Evolutionary conservation across 805 yeast genomes (phyloP).

Genomic region (Wickerhamomyces canadensis): DNA sequence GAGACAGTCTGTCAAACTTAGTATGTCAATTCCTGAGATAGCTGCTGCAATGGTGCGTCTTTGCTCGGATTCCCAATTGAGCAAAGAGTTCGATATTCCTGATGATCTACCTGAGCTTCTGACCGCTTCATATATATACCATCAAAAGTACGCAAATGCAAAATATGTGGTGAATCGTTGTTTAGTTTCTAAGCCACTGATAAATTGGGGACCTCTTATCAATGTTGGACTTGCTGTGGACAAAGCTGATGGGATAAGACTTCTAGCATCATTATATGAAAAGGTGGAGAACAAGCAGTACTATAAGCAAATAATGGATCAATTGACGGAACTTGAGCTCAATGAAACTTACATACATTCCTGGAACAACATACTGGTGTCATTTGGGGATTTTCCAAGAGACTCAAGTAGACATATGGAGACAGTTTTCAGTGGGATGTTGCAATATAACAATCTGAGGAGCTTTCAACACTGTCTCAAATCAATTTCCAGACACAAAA

Average conservation of each 20-base stretch:
- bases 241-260: background rate
- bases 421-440: constrained; percentile 10
- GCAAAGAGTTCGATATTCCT: constrained; percentile 5
- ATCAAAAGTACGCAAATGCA: constrained; percentile 11
- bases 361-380: constrained; percentile 13
- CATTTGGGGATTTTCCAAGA: constrained; percentile 14
- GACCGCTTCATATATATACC: constrained; percentile 12
- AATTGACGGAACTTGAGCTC: constrained; percentile 6
- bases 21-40: constrained; percentile 12
- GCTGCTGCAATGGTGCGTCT: constrained; percentile 8
- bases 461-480: constrained; percentile 13
- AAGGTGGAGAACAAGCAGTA: constrained; percentile 1
- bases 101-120: constrained; percentile 10
- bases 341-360: constrained; percentile 5
- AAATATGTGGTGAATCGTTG: constrained; percentile 3
- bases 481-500: constrained; percentile 1
- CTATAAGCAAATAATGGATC: constrained; percentile 7
- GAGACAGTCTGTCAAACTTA: constrained; percentile 12
- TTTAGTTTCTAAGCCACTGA: background rate
- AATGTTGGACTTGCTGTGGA: constrained; percentile 10
- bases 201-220: constrained; percentile 14
- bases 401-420: constrained; percentile 12
- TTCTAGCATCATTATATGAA: constrained; percentile 8
- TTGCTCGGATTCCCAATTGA: constrained; percentile 1
- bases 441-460: constrained; percentile 7